Evolutionary conservation across 805 yeast species (phyloP).

Genomic region (Saturnispora besseyi): DNA sequence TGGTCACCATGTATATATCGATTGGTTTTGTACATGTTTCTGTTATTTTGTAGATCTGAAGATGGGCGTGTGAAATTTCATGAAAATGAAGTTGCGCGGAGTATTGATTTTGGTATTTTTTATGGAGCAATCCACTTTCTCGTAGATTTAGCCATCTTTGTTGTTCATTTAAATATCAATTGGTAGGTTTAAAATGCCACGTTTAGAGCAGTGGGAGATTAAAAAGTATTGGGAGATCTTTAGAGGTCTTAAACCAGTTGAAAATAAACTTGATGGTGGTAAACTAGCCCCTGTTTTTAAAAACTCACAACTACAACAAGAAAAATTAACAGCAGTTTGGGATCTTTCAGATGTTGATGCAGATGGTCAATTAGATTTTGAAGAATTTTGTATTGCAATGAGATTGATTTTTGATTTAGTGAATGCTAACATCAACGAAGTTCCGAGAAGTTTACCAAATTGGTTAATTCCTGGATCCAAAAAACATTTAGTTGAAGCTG

Average conservation of each 20-base stretch:
- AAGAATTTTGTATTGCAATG: constrained; percentile 97
- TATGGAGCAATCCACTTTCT: not conserved
- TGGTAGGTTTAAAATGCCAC: constrained; percentile 33
- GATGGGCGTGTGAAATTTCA: not conserved
- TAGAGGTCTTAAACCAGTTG: constrained; percentile 75
- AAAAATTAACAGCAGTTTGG: constrained; percentile 81
- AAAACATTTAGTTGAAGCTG: constrained; percentile 77
- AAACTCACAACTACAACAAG: constrained; percentile 75
- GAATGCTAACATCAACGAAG: constrained; percentile 47
- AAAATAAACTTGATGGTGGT: constrained; percentile 74
- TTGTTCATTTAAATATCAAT: not conserved
- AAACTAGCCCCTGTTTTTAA: constrained; percentile 79
- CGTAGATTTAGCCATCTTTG: not conserved
- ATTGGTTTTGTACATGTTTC: too few relatives aligned
- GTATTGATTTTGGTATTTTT: not conserved
- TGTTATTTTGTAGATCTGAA: too few relatives aligned
- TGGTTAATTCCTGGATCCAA: constrained; percentile 93
- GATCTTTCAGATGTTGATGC: constrained; percentile 85
- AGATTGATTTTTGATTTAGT: constrained; percentile 85
- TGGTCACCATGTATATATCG: too few relatives aligned
- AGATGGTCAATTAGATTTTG: constrained; percentile 89
- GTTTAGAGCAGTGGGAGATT: constrained; percentile 89
- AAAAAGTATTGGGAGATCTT: constrained; percentile 98
- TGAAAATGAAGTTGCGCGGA: not conserved
- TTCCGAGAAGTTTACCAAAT: constrained; percentile 72